These are phyloP conservation scores for Xylariaceae sp. DNA, from an alignment of 2,329 filamentous ascomycete species.

Conservation along the genomic window DNA sequence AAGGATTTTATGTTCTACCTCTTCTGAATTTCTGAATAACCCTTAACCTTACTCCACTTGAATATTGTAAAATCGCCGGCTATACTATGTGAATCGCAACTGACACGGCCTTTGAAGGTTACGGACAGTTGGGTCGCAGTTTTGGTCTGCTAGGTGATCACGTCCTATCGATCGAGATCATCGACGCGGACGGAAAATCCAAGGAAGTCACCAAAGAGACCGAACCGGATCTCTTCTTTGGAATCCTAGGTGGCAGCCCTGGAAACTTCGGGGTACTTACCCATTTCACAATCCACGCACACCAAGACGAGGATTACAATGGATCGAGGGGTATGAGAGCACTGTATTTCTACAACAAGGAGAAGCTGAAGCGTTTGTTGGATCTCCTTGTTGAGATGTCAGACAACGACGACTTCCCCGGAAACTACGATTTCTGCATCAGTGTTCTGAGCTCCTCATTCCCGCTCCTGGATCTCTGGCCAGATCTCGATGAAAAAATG, in stretches of 20 bases:
- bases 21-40: not conserved
- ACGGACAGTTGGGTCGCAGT: conserved; percentile 43
- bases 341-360: conserved; percentile 37
- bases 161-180: conserved; percentile 43
- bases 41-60: not conserved
- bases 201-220: conserved; percentile 43
- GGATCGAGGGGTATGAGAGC: conserved; percentile 41
- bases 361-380: conserved; percentile 37
- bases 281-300: conserved; percentile 47
- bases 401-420: conserved; percentile 39
- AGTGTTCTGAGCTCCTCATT: conserved; percentile 42
- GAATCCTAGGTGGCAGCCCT: conserved; percentile 53
- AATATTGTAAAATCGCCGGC: not conserved
- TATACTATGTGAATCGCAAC: not conserved
- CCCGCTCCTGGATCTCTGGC: conserved; percentile 34
- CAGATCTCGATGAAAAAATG: conserved; percentile 35
- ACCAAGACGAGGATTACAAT: conserved; percentile 36
- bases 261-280: conserved; percentile 55
- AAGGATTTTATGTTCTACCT: not conserved
- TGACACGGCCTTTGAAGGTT: conserved; percentile 22
- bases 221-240: conserved; percentile 58
- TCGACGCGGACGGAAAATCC: conserved; percentile 44
- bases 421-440: conserved; percentile 45
- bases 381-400: conserved; percentile 41
- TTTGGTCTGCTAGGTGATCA: conserved; percentile 55